Conservation (phyloP, 495 filamentous ascomycete genomes). For the Thermothielavioides terrestris region DNA sequence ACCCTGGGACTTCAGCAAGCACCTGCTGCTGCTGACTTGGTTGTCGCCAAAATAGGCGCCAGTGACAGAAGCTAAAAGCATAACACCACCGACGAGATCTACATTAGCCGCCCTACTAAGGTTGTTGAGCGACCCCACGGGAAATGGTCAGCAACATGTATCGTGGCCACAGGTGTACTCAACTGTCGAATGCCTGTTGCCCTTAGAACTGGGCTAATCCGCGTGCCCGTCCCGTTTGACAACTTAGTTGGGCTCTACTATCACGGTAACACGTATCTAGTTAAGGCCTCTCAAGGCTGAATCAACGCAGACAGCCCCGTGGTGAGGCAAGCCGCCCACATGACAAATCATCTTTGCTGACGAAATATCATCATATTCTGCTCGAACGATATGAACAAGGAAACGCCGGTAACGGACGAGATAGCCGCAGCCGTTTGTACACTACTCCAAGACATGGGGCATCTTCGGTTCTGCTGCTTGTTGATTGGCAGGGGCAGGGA, state of each 20-base stretch:
- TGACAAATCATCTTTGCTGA: not conserved
- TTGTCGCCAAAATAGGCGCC: slow-evolving; percentile 59
- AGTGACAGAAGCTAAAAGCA: slow-evolving; percentile 56
- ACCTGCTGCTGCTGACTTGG: slow-evolving; percentile 55
- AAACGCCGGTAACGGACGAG: slow-evolving; percentile 26
- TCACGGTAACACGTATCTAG: slow-evolving; percentile 45
- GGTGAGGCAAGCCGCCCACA: slow-evolving; percentile 6
- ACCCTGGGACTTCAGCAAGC: slow-evolving; percentile 50
- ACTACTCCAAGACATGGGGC: slow-evolving; percentile 60
- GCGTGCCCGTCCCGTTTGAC: slow-evolving; percentile 51
- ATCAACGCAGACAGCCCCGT: slow-evolving; percentile 45
- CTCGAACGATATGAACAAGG: slow-evolving; percentile 35
- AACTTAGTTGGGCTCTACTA: slow-evolving; percentile 47
- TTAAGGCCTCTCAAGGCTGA: slow-evolving; percentile 40
- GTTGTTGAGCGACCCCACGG: slow-evolving; percentile 53
- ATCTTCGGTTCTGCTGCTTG: no score
- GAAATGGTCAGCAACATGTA: no score
- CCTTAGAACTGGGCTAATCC: not conserved
- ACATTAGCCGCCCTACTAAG: slow-evolving; percentile 49
- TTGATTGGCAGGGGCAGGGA: no score
- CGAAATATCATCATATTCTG: slow-evolving; percentile 33
- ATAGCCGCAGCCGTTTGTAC: slow-evolving; percentile 45
- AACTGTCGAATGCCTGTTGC: not conserved
- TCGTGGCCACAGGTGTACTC: no score
- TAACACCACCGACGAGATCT: slow-evolving; percentile 45